Evolutionary conservation across 495 filamentous ascomycete genomes (phyloP), one percentile per base, ranked within the genome.

Genomic region (Podospora conica): DNA sequence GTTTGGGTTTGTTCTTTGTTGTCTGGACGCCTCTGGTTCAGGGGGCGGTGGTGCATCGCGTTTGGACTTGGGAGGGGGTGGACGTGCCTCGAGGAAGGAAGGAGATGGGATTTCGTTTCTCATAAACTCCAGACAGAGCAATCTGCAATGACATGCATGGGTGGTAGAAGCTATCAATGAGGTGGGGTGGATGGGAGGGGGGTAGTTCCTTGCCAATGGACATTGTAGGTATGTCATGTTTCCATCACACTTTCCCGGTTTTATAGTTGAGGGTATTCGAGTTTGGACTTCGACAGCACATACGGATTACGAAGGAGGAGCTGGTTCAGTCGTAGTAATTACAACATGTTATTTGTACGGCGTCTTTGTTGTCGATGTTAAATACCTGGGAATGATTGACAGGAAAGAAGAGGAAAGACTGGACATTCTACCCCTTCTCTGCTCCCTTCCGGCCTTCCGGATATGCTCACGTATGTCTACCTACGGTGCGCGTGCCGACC

Each of bases 101-200:
- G 12, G 55, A 57, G 40, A 48, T 48, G 40, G 40, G 6, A 48
- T 48, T 48, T 48, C 18, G 40, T 27, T 57, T 57, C 23, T 56
- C 23, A 15, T 61, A 61, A 33, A 61, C 40, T 53, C 29, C 23
- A 21, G 40, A n/a, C 60, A 61, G 60, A 61, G 60, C 60, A 61
- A 61, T 61, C 60, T 61, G 60, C 22, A 27, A 31, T n/a, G 40
- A 33, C 60, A 61, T 61, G 60, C 23, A 53, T 48, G 40, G 40
- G 40, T 48, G 40, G 24, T 53, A 29, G 12, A 21, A 23, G 3
- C 31, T 24, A 53, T 61, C 8, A 11, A 53, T 61, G 21, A 12
- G 60, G 22, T n/a, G n/a, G 31, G 40, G 8, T 48, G 40, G 40
- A 9, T n/a, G 11, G 40, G 40, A 18, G 40, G 6, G 40, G 40